Conservation (phyloP, 2,329 filamentous ascomycete genomes). For the Diplodia scrobiculata region DNA sequence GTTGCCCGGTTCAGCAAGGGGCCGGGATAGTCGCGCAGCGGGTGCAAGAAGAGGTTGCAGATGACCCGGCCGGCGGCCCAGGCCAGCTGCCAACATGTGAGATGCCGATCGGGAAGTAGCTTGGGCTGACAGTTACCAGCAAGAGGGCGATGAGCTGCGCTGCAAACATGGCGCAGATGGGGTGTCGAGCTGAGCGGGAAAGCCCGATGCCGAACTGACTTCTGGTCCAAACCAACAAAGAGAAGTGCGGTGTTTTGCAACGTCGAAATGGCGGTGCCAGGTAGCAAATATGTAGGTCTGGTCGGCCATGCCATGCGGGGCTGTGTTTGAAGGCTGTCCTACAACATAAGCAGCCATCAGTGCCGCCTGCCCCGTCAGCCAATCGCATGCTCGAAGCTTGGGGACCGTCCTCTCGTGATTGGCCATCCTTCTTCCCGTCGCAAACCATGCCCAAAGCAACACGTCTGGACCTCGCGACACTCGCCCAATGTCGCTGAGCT, state of each 20-base stretch:
- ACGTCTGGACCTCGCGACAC: neutral
- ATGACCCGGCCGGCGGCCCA: neutral
- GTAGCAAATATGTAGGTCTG: neutral
- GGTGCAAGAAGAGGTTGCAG: conserved; percentile 27
- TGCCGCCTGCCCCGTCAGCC: neutral
- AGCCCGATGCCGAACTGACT: neutral
- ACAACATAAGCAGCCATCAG: neutral
- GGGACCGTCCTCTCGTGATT: neutral
- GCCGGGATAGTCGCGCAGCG: conserved; percentile 27
- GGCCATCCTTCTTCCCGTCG: neutral
- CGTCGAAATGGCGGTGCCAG: neutral
- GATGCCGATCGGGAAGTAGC: neutral
- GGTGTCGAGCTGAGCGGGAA: neutral
- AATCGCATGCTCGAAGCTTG: neutral
- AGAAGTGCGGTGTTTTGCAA: neutral
- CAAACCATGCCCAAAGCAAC: neutral
- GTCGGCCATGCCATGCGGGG: neutral
- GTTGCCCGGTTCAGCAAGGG: conserved; percentile 41
- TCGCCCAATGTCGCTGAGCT: neutral
- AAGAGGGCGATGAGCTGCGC: neutral
- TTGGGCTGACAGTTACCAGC: neutral
- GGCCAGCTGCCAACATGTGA: neutral
- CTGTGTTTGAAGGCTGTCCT: neutral
- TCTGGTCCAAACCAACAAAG: neutral
- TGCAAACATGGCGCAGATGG: neutral